phyloP scores from a whole-genome alignment of 1,139 yeast species.

The Zhuliangozyma blackwelliae region DNA sequence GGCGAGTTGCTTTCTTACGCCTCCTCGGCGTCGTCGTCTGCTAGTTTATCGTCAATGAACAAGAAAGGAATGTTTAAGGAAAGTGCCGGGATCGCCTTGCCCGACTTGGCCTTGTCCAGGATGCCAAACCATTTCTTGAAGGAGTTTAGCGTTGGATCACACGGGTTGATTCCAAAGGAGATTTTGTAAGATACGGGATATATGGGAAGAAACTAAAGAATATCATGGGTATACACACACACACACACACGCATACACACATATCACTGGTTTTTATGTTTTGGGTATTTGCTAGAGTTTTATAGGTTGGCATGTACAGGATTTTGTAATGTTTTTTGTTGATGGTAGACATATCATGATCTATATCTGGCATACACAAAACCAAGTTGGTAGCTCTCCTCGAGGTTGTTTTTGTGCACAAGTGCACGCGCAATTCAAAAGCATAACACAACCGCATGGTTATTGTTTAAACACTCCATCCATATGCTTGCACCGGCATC shows the following conservation, averaged over 20 bases:
- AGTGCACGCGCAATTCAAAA: no score
- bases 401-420: no score
- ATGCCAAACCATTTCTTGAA: slow-evolving; percentile 37
- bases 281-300: no score
- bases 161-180: slow-evolving; percentile 37
- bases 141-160: slow-evolving; percentile 39
- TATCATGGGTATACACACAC: background rate
- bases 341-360: no score
- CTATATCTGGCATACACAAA: no score
- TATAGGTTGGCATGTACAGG: no score
- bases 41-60: slow-evolving; percentile 17
- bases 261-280: background rate
- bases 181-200: slow-evolving; percentile 6
- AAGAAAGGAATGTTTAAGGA: slow-evolving; percentile 13
- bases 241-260: background rate
- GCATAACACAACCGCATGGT: no score
- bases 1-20: slow-evolving; percentile 12
- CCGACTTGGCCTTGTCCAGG: slow-evolving; percentile 28
- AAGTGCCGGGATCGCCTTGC: slow-evolving; percentile 13
- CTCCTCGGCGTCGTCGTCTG: slow-evolving; percentile 34
- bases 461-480: no score
- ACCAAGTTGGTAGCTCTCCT: no score
- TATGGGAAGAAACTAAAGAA: background rate
- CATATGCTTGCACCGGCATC: no score
- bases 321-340: no score